Conservation (phyloP, 176 grass and related monocot species). For the Eremochloa ophiuroides region DNA sequence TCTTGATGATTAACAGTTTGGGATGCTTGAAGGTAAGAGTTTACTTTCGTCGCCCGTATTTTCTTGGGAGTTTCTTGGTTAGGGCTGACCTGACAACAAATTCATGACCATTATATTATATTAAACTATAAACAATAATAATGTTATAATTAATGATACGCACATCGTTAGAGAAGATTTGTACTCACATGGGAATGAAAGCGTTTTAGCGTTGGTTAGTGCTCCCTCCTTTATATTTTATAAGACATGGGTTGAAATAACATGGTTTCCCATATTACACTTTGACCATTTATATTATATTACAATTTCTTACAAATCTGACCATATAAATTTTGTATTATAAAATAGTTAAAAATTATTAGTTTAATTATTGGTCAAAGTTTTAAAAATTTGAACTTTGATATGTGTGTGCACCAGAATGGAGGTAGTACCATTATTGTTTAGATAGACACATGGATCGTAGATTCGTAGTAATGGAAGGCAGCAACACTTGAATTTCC, state of each 20-base stretch:
- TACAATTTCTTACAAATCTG: no score
- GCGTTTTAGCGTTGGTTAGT: background rate
- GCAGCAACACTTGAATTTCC: background rate
- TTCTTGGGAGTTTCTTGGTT: background rate
- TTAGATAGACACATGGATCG: background rate
- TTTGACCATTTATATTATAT: no score
- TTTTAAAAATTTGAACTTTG: no score
- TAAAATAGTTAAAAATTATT: no score
- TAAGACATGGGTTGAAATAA: no score
- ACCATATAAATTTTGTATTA: no score
- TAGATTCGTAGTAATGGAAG: background rate
- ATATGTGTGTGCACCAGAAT: no score
- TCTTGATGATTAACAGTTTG: background rate
- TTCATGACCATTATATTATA: background rate
- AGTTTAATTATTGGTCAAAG: no score
- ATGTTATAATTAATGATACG: background rate
- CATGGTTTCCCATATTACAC: no score
- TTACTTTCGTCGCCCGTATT: background rate
- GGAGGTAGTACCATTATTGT: no score
- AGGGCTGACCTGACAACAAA: background rate
- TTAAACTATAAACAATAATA: no score
- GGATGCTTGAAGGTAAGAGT: background rate
- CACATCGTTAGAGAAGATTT: background rate
- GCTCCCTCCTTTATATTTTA: no score
- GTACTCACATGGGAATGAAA: background rate